These are phyloP conservation scores for Microcyclosporella mali DNA, from an alignment of 2,329 filamentous ascomycete genomes.

Conservation along the genomic window DNA sequence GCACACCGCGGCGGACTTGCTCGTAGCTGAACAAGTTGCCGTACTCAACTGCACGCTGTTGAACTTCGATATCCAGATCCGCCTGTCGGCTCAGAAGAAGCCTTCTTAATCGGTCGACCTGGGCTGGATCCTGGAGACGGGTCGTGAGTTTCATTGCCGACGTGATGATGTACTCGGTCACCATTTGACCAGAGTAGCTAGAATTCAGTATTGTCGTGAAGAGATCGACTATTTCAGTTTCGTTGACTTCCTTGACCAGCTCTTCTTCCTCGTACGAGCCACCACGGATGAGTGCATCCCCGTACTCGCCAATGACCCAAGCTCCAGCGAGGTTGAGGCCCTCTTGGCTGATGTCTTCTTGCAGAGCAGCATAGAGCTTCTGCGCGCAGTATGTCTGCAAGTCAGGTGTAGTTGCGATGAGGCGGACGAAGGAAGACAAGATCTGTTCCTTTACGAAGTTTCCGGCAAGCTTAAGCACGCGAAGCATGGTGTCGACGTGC, in stretches of 20 bases:
- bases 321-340: conserved; percentile 86
- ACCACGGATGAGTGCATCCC: conserved; percentile 78
- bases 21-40: conserved; percentile 90
- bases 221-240: conserved; percentile 87
- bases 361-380: conserved; percentile 83
- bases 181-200: conserved; percentile 83
- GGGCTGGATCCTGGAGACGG: conserved; percentile 72
- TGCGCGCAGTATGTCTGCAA: conserved; percentile 94
- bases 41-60: conserved; percentile 94
- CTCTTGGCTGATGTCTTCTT: conserved; percentile 96
- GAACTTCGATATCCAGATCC: conserved; percentile 89
- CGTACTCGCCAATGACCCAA: conserved; percentile 98
- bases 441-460: conserved; percentile 99
- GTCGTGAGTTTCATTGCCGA: conserved; percentile 93
- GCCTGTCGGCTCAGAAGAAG: conserved; percentile 72
- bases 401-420: conserved; percentile 90
- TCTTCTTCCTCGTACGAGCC: conserved; percentile 94
- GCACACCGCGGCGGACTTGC: conserved; percentile 75
- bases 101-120: conserved; percentile 76
- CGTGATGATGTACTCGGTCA: conserved; percentile 93
- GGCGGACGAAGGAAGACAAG: conserved; percentile 87
- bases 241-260: conserved; percentile 71
- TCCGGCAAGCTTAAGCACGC: conserved; percentile 85
- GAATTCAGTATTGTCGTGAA: conserved; percentile 89
- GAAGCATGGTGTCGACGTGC: conserved; percentile 97